Evolutionary conservation across 2,329 filamentous ascomycete species (phyloP), one percentile per base, ranked within the genome.

Genomic region (Botrytis galanthina): DNA sequence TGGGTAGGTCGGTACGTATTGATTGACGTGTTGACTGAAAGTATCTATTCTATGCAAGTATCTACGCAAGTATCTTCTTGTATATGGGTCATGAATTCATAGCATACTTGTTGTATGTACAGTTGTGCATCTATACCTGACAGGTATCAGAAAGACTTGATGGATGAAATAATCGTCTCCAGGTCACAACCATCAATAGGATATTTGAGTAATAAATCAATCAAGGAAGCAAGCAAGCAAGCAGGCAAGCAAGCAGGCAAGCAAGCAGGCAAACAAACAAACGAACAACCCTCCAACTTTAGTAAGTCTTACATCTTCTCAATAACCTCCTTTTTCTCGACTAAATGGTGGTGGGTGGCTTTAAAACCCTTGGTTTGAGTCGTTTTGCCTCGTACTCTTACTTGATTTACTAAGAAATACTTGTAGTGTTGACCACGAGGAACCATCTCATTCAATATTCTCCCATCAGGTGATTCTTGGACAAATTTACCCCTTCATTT

Each of bases 371-470:
- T 67, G 64, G 14, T 67, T 7, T 6, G 14, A 12, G 39, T 63
- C 22, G 20, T 14, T 51, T 54, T 29, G 64, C 32, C 32, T 54
- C 44, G 44, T 44, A 20, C 39, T 32, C 29, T 64, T 22, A 44
- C 61, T 46, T 46, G 61, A 46, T 64, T 44, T 26, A 46, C 37
- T 39, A 54, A 67, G 16, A 39, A 39, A 35, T 46, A 22, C 44
- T 29, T 29, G 44, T 14, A 67, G 44, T 54, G 35, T n/a, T 54
- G 46, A 20, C 64, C 64, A 67, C 46, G 46, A 67, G 64, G 64
- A 54, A 51, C 46, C 42, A 48, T 61, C 59, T 8, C 59, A 61
- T 61, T 37, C 9, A 22, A 29, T 14, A 54, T 12, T 67, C 16
- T 67, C 32, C 37, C 32, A 54, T 67, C 64, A 67, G 44, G 32